Conservation (phyloP, 2,329 filamentous ascomycete species). For the Aureobasidium namibiae region DNA sequence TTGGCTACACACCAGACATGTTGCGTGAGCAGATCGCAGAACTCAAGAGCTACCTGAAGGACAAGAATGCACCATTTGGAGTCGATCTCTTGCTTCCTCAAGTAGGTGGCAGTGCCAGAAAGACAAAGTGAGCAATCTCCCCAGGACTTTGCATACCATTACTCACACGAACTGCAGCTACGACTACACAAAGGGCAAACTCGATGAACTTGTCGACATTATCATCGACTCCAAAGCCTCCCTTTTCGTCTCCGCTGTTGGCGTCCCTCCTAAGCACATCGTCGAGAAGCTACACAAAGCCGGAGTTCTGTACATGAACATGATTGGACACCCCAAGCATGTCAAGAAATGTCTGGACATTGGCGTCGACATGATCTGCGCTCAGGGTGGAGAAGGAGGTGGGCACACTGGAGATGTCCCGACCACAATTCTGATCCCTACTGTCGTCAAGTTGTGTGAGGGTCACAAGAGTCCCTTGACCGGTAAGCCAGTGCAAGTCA, state of each 20-base stretch:
- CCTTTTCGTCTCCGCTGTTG: slow-evolving; percentile 94
- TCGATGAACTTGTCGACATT: slow-evolving; percentile 80
- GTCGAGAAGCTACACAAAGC: slow-evolving; percentile 83
- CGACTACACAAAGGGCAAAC: slow-evolving; percentile 99
- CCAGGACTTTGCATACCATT: not conserved
- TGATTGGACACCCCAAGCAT: slow-evolving; percentile 99
- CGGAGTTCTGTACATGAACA: slow-evolving; percentile 98
- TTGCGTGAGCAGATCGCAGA: slow-evolving; percentile 89
- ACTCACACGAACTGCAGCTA: slow-evolving; percentile 53
- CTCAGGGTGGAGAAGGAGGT: slow-evolving; percentile 94
- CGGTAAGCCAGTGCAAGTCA: slow-evolving; percentile 77
- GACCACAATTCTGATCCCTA: slow-evolving; percentile 84
- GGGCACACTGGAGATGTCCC: slow-evolving; percentile 90
- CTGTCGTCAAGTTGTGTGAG: slow-evolving; percentile 73
- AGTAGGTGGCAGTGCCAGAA: slow-evolving; percentile 86
- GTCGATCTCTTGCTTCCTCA: slow-evolving; percentile 91
- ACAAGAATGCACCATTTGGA: slow-evolving; percentile 93
- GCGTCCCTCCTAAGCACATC: slow-evolving; percentile 78
- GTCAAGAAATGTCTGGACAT: slow-evolving; percentile 90
- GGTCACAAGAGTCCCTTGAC: slow-evolving; percentile 80
- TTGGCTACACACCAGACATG: slow-evolving; percentile 96
- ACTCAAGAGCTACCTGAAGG: slow-evolving; percentile 75
- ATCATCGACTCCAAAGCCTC: slow-evolving; percentile 86
- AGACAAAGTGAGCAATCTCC: slow-evolving; percentile 53
- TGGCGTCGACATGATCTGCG: slow-evolving; percentile 93